A percentile compares a stretch with the other conserved stretches of the same genome.
Evolutionary conservation across 1,284 basidiomycete species (phyloP).

Genomic region (Tylopilus sp.): DNA sequence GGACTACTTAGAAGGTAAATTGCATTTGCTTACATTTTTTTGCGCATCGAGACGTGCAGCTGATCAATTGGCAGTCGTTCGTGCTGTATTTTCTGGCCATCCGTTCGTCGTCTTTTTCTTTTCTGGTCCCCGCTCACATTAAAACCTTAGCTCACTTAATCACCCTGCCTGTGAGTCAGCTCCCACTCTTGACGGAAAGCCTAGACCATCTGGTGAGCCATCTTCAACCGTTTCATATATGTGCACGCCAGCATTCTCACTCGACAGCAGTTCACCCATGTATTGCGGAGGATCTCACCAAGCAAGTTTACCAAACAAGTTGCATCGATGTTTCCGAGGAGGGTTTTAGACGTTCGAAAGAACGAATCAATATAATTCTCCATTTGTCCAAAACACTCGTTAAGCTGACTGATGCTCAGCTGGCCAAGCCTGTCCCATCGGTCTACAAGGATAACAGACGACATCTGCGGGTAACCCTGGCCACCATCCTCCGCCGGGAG

Average conservation of each 20-base stretch:
- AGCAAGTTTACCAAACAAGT: no score
- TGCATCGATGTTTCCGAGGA: constrained; percentile 31
- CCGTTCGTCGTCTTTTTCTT: constrained; percentile 31
- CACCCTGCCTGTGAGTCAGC: constrained; percentile 24
- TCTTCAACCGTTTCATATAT: neutral
- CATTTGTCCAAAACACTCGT: constrained; percentile 29
- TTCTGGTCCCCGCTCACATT: constrained; percentile 7
- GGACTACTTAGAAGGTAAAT: constrained; percentile 77
- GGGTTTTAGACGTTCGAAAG: constrained; percentile 35
- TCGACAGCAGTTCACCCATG: constrained; percentile 27
- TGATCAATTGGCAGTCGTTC: constrained; percentile 36
- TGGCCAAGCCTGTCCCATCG: constrained; percentile 21
- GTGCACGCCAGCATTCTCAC: constrained; percentile 24
- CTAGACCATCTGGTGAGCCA: constrained; percentile 21
- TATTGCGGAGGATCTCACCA: no score
- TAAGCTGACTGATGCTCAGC: constrained; percentile 25
- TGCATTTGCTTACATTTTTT: neutral
- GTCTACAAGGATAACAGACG: constrained; percentile 24
- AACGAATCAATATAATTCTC: constrained; percentile 31
- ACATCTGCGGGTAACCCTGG: constrained; percentile 24
- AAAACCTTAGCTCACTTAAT: constrained; percentile 30
- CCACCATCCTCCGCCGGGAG: constrained; percentile 28
- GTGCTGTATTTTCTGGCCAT: constrained; percentile 37
- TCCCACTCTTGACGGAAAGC: constrained; percentile 29
- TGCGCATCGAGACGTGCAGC: constrained; percentile 21